Base-by-base conservation (phyloP, 2,329 filamentous ascomycete genomes). In the Colletotrichum tofieldiae region DNA sequence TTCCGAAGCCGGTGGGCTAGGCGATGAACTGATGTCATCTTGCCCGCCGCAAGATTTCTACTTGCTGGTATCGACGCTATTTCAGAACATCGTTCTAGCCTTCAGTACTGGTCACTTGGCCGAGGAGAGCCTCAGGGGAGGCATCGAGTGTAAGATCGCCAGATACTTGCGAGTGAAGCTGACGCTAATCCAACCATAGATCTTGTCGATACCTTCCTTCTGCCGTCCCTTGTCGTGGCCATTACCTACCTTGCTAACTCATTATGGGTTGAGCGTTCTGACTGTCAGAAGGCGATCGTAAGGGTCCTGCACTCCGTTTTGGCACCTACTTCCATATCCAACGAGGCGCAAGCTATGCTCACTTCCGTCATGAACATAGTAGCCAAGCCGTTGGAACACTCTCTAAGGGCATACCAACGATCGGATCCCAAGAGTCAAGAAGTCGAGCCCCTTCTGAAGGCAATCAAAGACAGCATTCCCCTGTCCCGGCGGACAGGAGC, bases 1-100 rank as follows among this genome's bases (percentile, higher is more conserved):
- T 74, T 90, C 89, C 9, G 93, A 95, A 76, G 89, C 90, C 16
- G 90, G 91, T 45, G 93, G 93, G 0, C 88, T 96, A 3, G 91
- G 91, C 9, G 94, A 96, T 77, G 94, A 96, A 70, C 84, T 96
- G 9, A 94, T 96, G 89, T 92, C 93, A 11, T 93, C 93, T 1
- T 96, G 94, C 76, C 91, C 92, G 1, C 94, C 94, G 1, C 93
- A 95, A 77, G 91, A 95, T 49, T 96, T 96, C 78, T 96, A 96
- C 77, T 83, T 93, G 23, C 86, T 96, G 5, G 90, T 95, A 18
- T 93, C 94, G 1, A 92, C 93, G 0, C 83, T 96, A 0, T 95
- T 96, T 78, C 88, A 92, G 75, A 92, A 94, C 75, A 94, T 93
- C 52, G 89, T 94, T 0, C 84, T 93, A 45, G 94, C 93, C 1